These are phyloP conservation scores for Dothideomycetidae sp. DNA, from an alignment of 2,329 filamentous ascomycete species.

Conservation along the genomic window DNA sequence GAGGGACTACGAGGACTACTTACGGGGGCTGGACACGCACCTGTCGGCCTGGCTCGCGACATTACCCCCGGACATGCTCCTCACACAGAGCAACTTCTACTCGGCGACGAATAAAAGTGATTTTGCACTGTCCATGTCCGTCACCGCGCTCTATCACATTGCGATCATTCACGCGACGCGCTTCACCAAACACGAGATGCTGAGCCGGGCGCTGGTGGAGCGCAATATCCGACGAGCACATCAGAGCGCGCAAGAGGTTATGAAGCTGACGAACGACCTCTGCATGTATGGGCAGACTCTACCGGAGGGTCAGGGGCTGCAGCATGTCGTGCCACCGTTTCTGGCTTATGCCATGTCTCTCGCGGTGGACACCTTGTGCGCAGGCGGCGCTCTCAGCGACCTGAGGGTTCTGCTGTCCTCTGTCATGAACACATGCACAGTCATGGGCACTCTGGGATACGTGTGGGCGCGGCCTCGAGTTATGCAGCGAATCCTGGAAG, in stretches of 20 bases:
- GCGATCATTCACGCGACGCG: constrained; percentile 52
- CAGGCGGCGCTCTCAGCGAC: constrained; percentile 40
- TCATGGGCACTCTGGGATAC: constrained; percentile 6
- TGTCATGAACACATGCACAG: constrained; percentile 23
- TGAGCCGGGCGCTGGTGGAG: constrained; percentile 28
- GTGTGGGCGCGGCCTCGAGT: constrained; percentile 3
- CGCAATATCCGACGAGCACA: constrained; percentile 37
- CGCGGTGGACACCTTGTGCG: constrained; percentile 52
- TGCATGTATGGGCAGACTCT: constrained; percentile 16
- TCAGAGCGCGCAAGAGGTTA: constrained; percentile 39
- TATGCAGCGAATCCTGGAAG: constrained; percentile 1
- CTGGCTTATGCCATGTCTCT: constrained; percentile 47
- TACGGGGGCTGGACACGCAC: constrained; percentile 37
- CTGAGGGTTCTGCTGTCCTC: constrained; percentile 40
- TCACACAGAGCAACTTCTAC: constrained; percentile 18
- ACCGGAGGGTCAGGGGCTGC: constrained; percentile 7
- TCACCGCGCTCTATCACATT: constrained; percentile 50
- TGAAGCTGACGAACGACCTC: constrained; percentile 34
- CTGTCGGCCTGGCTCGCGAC: constrained; percentile 45
- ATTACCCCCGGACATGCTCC: constrained; percentile 42
- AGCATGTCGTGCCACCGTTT: constrained; percentile 31
- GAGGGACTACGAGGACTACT: constrained; percentile 36
- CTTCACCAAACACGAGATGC: constrained; percentile 34
- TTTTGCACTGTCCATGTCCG: constrained; percentile 45
- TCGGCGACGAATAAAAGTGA: constrained; percentile 23